These are phyloP conservation scores for Hyphodiscus sp. DNA, from an alignment of 2,329 filamentous ascomycete genomes.

Conservation along the genomic window DNA sequence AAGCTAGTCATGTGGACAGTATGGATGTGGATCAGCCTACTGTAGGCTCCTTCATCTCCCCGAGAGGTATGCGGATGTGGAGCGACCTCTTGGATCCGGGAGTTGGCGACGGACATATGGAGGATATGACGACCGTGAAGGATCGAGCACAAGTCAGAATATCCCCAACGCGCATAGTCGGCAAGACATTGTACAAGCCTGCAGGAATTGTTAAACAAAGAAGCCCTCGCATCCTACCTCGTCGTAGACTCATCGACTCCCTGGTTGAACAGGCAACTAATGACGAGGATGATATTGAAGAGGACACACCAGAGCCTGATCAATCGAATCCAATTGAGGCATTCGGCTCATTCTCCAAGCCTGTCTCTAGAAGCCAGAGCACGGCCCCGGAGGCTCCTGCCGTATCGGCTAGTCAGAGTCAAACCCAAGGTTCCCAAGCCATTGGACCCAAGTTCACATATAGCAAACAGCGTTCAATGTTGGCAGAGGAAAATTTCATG, in stretches of 20 bases:
- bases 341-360: neutral
- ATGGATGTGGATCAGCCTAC: slow-evolving; percentile 15
- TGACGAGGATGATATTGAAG: slow-evolving; percentile 10
- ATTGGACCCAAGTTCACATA: slow-evolving; percentile 30
- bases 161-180: neutral
- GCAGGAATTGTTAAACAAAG: slow-evolving; percentile 16
- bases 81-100: slow-evolving; percentile 20
- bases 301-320: slow-evolving; percentile 6
- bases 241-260: slow-evolving; percentile 29
- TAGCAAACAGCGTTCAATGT: slow-evolving; percentile 29
- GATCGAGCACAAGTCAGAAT: neutral
- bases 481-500: slow-evolving; percentile 29
- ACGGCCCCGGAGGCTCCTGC: slow-evolving; percentile 5
- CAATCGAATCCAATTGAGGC: slow-evolving; percentile 8
- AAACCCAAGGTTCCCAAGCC: slow-evolving; percentile 24
- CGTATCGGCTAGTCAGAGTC: slow-evolving; percentile 3
- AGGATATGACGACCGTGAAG: too few species aligned
- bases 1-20: slow-evolving; percentile 16
- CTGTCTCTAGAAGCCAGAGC: slow-evolving; percentile 15
- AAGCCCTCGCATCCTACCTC: slow-evolving; percentile 10
- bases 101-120: slow-evolving; percentile 3
- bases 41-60: slow-evolving; percentile 16
- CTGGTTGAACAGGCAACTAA: slow-evolving; percentile 24
- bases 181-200: slow-evolving; percentile 7
- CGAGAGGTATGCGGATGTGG: slow-evolving; percentile 25